Percentiles rank a stretch among this genome's conserved stretches.
Conservation (phyloP, 768 basidiomycete species). For the Roridomyces roridus region DNA sequence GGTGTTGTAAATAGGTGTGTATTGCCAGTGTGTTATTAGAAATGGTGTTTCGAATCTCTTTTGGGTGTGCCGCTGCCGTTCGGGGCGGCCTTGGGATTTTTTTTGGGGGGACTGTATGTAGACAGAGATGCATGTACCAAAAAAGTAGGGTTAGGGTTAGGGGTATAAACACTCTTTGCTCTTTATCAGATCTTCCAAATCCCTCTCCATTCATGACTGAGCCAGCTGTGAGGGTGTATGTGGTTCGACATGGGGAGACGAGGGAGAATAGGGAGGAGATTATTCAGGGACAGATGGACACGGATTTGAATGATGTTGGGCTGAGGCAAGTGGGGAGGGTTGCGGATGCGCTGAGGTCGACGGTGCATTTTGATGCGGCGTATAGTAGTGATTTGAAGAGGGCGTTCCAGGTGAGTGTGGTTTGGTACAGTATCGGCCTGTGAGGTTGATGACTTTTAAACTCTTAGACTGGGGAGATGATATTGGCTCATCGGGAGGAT, state of each 20-base stretch:
- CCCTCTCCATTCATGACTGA: too few species aligned
- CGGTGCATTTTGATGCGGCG: constrained; percentile 61
- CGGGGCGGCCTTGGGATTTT: not conserved
- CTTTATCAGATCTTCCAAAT: too few species aligned
- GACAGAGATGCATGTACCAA: constrained; percentile 1
- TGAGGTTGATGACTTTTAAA: not conserved
- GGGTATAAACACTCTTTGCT: not conserved
- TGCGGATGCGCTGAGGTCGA: constrained; percentile 58
- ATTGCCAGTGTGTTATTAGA: not conserved
- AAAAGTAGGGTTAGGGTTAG: not conserved
- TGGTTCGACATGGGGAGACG: constrained; percentile 84
- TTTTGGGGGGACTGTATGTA: not conserved
- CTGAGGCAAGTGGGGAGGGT: constrained; percentile 62
- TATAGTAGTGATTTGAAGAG: constrained; percentile 77
- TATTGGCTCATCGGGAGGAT: constrained; percentile 59
- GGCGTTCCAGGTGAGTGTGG: constrained; percentile 62
- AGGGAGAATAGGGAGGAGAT: constrained; percentile 65
- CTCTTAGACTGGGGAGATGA: constrained; percentile 68
- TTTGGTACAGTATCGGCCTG: not conserved
- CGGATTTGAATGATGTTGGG: constrained; percentile 67
- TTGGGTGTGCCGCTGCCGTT: not conserved
- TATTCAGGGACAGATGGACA: constrained; percentile 81
- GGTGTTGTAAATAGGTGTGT: constrained; percentile 8
- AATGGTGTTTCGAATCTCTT: not conserved
- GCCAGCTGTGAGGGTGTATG: too few species aligned